Evolutionary conservation across 2,329 filamentous ascomycete genomes (phyloP).

Genomic region (Coniochaeta sp.): DNA sequence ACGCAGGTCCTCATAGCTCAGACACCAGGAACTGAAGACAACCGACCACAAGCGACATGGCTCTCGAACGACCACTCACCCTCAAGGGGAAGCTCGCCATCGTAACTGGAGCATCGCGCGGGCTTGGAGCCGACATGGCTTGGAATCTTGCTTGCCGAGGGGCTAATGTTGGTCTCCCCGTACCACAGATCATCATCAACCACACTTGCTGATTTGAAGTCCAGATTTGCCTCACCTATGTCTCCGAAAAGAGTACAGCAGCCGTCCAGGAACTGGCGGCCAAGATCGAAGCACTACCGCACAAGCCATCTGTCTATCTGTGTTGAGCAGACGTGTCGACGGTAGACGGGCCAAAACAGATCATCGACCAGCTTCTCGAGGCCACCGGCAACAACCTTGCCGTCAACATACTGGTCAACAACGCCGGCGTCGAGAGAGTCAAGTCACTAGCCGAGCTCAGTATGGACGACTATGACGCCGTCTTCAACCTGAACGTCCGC

Average conservation of each 20-base stretch:
- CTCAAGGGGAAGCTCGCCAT: constrained; percentile 28
- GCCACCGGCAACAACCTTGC: constrained; percentile 10
- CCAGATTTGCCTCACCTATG: constrained; percentile 49
- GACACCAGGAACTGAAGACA: neutral
- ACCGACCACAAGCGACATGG: too few relatives aligned
- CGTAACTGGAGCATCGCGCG: constrained; percentile 30
- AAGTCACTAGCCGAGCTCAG: constrained; percentile 32
- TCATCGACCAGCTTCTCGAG: constrained; percentile 13
- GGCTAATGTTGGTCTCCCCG: constrained; percentile 13
- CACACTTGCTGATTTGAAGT: neutral
- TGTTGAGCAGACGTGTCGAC: constrained; percentile 16
- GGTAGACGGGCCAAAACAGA: constrained; percentile 10
- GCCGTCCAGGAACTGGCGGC: constrained; percentile 38
- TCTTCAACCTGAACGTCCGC: constrained; percentile 53
- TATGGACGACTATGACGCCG: constrained; percentile 40
- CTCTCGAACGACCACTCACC: neutral
- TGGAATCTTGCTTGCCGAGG: constrained; percentile 24
- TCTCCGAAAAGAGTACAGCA: constrained; percentile 39
- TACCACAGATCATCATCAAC: neutral
- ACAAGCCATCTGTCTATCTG: constrained; percentile 13
- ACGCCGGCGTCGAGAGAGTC: constrained; percentile 25
- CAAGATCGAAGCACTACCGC: constrained; percentile 47
- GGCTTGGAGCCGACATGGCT: constrained; percentile 29
- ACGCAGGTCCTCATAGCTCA: neutral
- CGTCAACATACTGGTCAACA: constrained; percentile 29